These are phyloP conservation scores for Corymbia citriodora DNA, from an alignment of 441 rosid species.

Conservation along the genomic window DNA sequence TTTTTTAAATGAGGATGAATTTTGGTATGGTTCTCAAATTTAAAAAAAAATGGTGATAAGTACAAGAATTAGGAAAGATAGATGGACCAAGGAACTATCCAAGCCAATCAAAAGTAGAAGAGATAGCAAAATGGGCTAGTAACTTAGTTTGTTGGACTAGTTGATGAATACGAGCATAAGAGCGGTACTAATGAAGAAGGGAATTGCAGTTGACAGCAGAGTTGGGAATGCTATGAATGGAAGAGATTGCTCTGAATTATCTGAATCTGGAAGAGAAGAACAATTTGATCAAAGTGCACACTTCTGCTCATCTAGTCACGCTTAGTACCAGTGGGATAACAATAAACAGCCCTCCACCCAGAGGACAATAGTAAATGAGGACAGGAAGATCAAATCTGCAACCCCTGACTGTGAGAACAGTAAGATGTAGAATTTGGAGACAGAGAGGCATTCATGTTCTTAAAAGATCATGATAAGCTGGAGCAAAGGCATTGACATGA, in stretches of 20 bases:
- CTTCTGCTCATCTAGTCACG: neutral
- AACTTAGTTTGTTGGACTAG: neutral
- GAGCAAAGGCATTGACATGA: neutral
- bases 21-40: neutral
- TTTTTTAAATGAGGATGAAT: neutral
- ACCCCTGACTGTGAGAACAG: neutral
- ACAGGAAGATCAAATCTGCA: neutral
- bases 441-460: neutral
- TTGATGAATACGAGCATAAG: neutral
- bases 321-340: neutral
- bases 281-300: neutral
- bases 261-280: neutral
- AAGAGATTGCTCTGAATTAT: neutral
- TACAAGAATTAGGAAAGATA: neutral
- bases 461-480: neutral
- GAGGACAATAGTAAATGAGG: neutral
- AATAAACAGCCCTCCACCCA: neutral
- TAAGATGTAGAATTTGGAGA: neutral
- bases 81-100: neutral
- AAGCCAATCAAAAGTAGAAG: neutral
- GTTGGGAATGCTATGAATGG: neutral
- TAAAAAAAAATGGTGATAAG: neutral
- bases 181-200: neutral
- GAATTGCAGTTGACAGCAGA: neutral
- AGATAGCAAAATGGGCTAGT: neutral